phyloP scores from a whole-genome alignment of 495 filamentous ascomycete genomes.

The Cryomyces antarcticus region DNA sequence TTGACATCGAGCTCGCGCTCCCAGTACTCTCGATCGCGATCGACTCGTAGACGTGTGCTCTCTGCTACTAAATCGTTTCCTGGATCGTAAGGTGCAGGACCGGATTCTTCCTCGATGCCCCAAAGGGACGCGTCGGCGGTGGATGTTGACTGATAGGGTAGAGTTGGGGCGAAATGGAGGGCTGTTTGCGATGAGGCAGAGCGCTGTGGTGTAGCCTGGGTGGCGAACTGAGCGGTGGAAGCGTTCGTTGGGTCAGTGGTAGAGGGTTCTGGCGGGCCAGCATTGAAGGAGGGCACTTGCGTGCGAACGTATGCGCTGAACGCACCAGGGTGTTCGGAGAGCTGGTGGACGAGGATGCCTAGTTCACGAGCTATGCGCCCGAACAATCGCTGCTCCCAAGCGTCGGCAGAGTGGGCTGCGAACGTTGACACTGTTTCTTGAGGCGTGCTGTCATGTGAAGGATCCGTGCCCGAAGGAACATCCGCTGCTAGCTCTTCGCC shows the following conservation, averaged over 20 bases:
- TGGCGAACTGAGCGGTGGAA: constrained; percentile 2
- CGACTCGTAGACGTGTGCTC: constrained; percentile 5
- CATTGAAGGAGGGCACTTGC: constrained; percentile 25
- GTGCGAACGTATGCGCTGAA: constrained; percentile 49
- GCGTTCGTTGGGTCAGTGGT: background rate
- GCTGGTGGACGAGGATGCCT: constrained; percentile 59
- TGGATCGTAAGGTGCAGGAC: constrained; percentile 9
- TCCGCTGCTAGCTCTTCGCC: constrained; percentile 43
- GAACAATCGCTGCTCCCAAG: constrained; percentile 61
- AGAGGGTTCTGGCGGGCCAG: constrained; percentile 19
- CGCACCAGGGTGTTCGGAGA: constrained; percentile 61
- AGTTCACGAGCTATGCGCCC: constrained; percentile 74
- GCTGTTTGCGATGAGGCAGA: constrained; percentile 12
- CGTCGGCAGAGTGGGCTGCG: constrained; percentile 3
- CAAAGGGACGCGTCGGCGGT: constrained; percentile 35
- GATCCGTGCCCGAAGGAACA: constrained; percentile 2
- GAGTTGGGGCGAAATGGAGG: constrained; percentile 17
- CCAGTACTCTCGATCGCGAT: constrained; percentile 47
- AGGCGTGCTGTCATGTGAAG: constrained; percentile 5
- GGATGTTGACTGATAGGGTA: constrained; percentile 7
- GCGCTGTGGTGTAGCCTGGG: constrained; percentile 1
- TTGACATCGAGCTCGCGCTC: constrained; percentile 67
- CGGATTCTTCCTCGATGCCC: constrained; percentile 45
- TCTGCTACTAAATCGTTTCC: constrained; percentile 2
- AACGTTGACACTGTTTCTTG: constrained; percentile 11